Conservation (phyloP, 2,329 filamentous ascomycete genomes). For the Neopestalotiopsis sp. region DNA sequence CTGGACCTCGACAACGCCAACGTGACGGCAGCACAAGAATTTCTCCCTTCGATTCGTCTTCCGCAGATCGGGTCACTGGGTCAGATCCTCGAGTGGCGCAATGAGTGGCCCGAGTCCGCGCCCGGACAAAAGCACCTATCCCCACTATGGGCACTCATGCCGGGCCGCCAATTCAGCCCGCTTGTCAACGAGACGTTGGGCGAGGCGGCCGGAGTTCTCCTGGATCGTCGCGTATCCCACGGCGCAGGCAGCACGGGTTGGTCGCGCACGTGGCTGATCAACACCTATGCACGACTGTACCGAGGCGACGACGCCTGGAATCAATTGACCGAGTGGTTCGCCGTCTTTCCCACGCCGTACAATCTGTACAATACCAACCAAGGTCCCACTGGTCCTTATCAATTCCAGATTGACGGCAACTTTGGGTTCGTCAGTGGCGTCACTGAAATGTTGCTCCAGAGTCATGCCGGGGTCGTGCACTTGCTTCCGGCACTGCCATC, state of each 20-base stretch:
- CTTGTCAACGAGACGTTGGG: conserved; percentile 20
- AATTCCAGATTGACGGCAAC: conserved; percentile 57
- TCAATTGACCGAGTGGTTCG: conserved; percentile 42
- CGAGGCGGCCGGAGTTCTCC: conserved; percentile 22
- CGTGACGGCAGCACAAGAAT: conserved; percentile 18
- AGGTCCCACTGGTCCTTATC: conserved; percentile 18
- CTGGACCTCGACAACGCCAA: conserved; percentile 21
- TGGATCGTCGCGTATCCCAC: conserved; percentile 24
- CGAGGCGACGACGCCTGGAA: conserved; percentile 40
- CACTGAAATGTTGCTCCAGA: conserved; percentile 50
- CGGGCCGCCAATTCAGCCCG: conserved; percentile 26
- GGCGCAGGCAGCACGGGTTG: conserved; percentile 45
- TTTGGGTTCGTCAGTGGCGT: conserved; percentile 52
- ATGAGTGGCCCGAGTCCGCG: conserved; percentile 26
- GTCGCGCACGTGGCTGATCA: conserved; percentile 54
- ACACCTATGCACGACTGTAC: conserved; percentile 49
- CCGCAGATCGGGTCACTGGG: conserved; percentile 26
- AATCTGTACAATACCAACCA: conserved; percentile 39
- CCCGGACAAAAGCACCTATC: conserved; percentile 29
- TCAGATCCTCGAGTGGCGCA: conserved; percentile 31
- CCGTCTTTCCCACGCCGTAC: conserved; percentile 40
- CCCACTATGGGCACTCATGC: conserved; percentile 27
- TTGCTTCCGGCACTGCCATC: conserved; percentile 32
- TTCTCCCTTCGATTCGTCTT: conserved; percentile 22
- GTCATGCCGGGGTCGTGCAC: conserved; percentile 33